Base-by-base conservation (phyloP, 2,329 filamentous ascomycete genomes). In the Tolypocladium guangdongense region DNA sequence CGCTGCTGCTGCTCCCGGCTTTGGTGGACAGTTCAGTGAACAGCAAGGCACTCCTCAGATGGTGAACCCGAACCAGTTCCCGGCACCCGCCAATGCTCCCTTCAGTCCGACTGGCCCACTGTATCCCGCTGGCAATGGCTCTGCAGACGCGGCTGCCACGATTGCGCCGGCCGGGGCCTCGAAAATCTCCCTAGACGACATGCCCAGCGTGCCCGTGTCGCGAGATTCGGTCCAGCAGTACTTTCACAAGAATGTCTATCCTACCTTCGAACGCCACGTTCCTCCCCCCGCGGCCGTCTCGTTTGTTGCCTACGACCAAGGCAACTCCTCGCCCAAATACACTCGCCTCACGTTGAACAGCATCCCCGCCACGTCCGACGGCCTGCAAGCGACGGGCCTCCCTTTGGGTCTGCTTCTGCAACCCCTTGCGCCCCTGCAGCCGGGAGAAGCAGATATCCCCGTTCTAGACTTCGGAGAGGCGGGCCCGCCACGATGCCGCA, bases 281-380 rank as follows among this genome's bases (percentile, higher is more conserved):
- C 91, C 93, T 12, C 93, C 93, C 48, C 90, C 93, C 2, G 88
- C 91, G 16, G 83, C 87, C 6, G 80, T 93, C 24, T 90, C 93
- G 2, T 97, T 93, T 64, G 87, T 96, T 38, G 88, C 91, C n/a
- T 88, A 85, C 63, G 93, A 99, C 63, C 93, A 99, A 69, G 93
- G 93, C 62, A 99, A 96, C 68, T 86, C 93, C 6, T 96, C 93
- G 16, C 93, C 93, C 36, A 96, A 96, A 70, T 93, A 89, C 67
- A 88, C 90, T 49, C 85, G 93, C 53, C 79, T 99, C 54, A 96
- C 90, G 0, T 75, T 97, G 69, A 99, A 96, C 72, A 95, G 87
- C 70, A 95, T 99, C 56, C 93, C 93, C 2, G 80, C 88, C 14
- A 88, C 85, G 16, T 74, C 83, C 46, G 93, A 99, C 58, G 86